Evolutionary conservation across 306 rosid genomes (phyloP).

Genomic region (Oemleria cerasiformis): DNA sequence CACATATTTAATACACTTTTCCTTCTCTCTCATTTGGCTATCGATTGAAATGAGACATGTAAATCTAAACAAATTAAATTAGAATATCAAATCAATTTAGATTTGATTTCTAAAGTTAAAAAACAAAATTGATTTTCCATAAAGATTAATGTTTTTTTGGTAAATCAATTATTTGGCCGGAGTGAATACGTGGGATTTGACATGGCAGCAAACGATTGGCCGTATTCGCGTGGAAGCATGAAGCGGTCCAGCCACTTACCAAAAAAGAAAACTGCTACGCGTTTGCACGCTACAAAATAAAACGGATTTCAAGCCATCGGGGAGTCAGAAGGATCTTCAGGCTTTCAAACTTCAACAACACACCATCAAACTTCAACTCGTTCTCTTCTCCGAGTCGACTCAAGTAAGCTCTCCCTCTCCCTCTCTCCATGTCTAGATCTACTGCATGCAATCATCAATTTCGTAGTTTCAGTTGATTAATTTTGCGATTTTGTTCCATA

Average conservation of each 20-base stretch:
- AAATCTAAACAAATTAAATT: too few species aligned
- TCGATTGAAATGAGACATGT: too few species aligned
- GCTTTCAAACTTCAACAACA: neutral
- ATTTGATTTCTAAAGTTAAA: too few species aligned
- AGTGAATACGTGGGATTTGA: neutral
- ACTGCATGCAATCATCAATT: constrained; percentile 1
- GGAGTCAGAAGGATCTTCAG: constrained; percentile 3
- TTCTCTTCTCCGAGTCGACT: constrained; percentile 8
- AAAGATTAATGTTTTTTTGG: too few species aligned
- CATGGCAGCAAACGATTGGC: constrained; percentile 25
- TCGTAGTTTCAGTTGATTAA: neutral
- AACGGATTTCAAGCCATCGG: neutral
- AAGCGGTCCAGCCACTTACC: neutral
- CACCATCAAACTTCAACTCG: neutral
- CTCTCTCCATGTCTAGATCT: constrained; percentile 11
- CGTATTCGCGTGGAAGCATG: constrained; percentile 16
- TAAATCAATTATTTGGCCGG: neutral
- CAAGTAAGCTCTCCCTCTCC: constrained; percentile 21
- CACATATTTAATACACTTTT: too few species aligned
- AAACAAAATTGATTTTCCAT: too few species aligned
- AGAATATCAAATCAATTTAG: too few species aligned
- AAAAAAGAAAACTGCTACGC: neutral
- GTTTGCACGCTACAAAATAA: neutral
- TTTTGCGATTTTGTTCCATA: neutral
- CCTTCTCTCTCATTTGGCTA: too few species aligned